Evolutionary conservation across 352 stramenopile species (phyloP).

Genomic region (Globisporangium paroecandrum): DNA sequence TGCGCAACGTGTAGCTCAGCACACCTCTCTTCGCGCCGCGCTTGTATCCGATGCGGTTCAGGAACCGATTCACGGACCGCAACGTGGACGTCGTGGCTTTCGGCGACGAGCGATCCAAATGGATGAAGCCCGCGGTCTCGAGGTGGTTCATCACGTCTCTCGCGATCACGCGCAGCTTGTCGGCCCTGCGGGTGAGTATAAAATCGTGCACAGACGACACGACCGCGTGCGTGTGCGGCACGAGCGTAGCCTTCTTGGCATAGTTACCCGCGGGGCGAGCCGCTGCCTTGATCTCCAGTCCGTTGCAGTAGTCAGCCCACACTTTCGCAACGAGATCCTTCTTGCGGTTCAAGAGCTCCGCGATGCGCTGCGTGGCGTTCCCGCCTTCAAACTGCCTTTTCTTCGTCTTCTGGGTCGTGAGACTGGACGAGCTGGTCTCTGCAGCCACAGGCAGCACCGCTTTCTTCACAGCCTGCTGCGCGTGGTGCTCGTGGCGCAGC

Average conservation of each 20-base stretch:
- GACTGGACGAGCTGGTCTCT: not conserved
- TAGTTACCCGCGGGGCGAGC: slow-evolving; percentile 8
- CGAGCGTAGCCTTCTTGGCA: not conserved
- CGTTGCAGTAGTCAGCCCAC: slow-evolving; percentile 11
- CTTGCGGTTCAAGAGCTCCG: slow-evolving; percentile 10
- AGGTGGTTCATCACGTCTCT: slow-evolving; percentile 5
- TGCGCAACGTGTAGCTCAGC: not conserved
- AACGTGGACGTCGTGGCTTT: not conserved
- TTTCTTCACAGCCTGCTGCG: not conserved
- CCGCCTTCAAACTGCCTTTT: slow-evolving; percentile 1
- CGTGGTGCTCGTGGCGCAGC: slow-evolving; percentile 3
- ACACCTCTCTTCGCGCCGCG: not conserved
- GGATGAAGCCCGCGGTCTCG: not conserved
- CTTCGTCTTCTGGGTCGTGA: not conserved
- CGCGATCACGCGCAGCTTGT: not conserved
- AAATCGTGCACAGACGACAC: slow-evolving; percentile 6
- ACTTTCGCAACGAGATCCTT: slow-evolving; percentile 5
- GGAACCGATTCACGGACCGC: slow-evolving; percentile 5
- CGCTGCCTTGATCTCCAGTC: not conserved
- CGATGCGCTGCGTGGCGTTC: slow-evolving; percentile 8
- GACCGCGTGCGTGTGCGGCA: slow-evolving; percentile 3
- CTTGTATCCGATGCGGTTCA: slow-evolving; percentile 6
- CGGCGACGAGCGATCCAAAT: not conserved
- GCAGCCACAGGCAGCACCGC: no score
- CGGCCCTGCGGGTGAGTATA: not conserved